Evolutionary conservation across 768 basidiomycete species (phyloP).

Genomic region (Plicaturopsis crispa): DNA sequence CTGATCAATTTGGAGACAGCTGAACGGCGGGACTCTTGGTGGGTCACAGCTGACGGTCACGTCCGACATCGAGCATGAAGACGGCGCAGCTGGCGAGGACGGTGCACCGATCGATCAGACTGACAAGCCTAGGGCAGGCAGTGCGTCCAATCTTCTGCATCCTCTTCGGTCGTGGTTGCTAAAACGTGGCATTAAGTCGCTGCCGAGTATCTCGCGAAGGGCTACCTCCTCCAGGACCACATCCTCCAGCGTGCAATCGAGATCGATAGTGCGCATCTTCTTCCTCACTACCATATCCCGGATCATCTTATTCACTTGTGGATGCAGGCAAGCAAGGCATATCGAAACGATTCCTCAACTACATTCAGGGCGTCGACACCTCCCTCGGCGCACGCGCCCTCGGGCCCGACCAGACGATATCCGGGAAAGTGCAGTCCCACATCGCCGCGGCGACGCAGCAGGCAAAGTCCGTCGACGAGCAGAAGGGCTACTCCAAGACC

Average conservation of each 20-base stretch:
- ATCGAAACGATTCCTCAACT: conserved; percentile 74
- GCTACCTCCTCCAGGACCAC: conserved; percentile 74
- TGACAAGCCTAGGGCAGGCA: conserved; percentile 87
- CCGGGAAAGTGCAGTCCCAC: conserved; percentile 61
- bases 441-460: conserved; percentile 59
- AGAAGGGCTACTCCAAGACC: conserved; percentile 65
- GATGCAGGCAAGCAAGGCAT: conserved; percentile 77
- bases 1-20: too few species aligned
- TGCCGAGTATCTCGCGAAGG: conserved; percentile 90
- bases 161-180: background rate
- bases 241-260: conserved; percentile 78
- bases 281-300: background rate
- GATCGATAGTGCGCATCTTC: conserved; percentile 46
- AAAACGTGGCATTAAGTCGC: conserved; percentile 43
- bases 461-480: conserved; percentile 71
- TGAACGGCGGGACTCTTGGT: conserved; percentile 74
- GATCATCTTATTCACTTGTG: background rate
- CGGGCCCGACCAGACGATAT: conserved; percentile 78
- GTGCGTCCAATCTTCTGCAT: conserved; percentile 29
- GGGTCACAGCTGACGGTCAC: conserved; percentile 63
- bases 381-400: conserved; percentile 62
- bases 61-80: conserved; percentile 54
- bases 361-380: conserved; percentile 67
- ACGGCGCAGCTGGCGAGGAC: conserved; percentile 36
- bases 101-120: conserved; percentile 58